Percentiles rank a stretch among this genome's conserved stretches.
phyloP scores from a whole-genome alignment of 2,329 filamentous ascomycete species.

The Arachnopeziza araneosa region DNA sequence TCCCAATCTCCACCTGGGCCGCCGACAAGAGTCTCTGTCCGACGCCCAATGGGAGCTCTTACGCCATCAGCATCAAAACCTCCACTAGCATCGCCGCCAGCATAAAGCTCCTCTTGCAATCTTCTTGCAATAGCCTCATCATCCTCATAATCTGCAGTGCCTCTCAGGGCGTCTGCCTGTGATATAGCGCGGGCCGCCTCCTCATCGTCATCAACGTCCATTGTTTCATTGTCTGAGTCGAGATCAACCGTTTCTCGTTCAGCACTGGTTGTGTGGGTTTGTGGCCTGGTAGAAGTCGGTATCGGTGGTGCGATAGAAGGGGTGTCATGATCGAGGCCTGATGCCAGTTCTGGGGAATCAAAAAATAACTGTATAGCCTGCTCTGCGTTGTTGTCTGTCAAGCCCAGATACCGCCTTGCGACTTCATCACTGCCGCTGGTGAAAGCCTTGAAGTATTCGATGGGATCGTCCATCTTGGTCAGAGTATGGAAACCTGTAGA shows the following conservation, averaged over 20 bases:
- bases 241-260: conserved; percentile 42
- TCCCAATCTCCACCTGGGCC: conserved; percentile 50
- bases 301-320: conserved; percentile 22
- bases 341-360: conserved; percentile 70
- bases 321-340: conserved; percentile 16
- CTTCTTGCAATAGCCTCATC: conserved; percentile 90
- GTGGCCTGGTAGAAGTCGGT: conserved; percentile 26
- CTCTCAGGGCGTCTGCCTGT: conserved; percentile 27
- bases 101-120: conserved; percentile 88
- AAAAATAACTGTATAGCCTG: conserved; percentile 88
- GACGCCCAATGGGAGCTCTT: conserved; percentile 84
- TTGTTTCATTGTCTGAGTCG: conserved; percentile 67
- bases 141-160: conserved; percentile 64
- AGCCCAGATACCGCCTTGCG: conserved; percentile 75
- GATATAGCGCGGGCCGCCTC: conserved; percentile 28
- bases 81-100: conserved; percentile 40
- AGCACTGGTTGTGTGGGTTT: conserved; percentile 17
- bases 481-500: neutral
- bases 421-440: conserved; percentile 69
- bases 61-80: conserved; percentile 55
- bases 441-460: conserved; percentile 75
- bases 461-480: conserved; percentile 46
- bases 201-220: conserved; percentile 38
- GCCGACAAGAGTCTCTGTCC: conserved; percentile 84
- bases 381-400: conserved; percentile 78